Evolutionary conservation across 2,329 filamentous ascomycete species (phyloP), one percentile per base, ranked within the genome.

Genomic region (Hansfordia pulvinata): DNA sequence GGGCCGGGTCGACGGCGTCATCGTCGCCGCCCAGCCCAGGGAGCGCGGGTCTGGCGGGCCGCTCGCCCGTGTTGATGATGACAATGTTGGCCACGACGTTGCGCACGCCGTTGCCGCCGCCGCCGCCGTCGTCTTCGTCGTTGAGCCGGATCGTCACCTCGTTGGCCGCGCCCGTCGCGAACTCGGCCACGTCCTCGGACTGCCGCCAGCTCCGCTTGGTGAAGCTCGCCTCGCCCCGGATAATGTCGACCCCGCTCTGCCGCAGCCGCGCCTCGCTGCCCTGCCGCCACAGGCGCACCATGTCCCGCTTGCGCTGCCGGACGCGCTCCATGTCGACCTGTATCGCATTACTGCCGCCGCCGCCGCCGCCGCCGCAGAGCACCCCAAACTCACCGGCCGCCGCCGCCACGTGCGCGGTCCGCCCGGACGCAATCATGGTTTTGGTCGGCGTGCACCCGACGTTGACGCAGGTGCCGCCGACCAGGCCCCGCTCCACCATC

Each of bases 401-500:
- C 3, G 46, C 38, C 1, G 54, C 42, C 8, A 64, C 32, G 36
- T 68, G 58, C 3, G 63, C 64, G 3, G 57, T 53, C 4, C 62
- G 48, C 2, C 61, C 65, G 12, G 58, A 64, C 3, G 64, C 56
- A 25, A 70, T 59, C 54, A 70, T 59, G 7, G 65, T 69, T 40
- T 69, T 70, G 12, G 65, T 69, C 0, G 64, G 64, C 8, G 64
- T 69, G 36, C 65, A 69, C 4, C 64, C 64, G 33, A 62, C 61
- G 30, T 69, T 68, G 28, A 69, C 46, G 34, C 64, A 69, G 30
- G 58, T 63, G 8, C 64, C 65, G n/a, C 60, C 64, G 3, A 69
- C 47, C 28, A 62, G 52, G 0, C 48, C 32, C n/a, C 53, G 45
- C 36, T 69, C 64, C 27, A 68, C 46, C 15, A 69, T 43, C 5